These are phyloP conservation scores for Diaporthe longicolla DNA, from an alignment of 2,329 filamentous ascomycete genomes.

Conservation along the genomic window DNA sequence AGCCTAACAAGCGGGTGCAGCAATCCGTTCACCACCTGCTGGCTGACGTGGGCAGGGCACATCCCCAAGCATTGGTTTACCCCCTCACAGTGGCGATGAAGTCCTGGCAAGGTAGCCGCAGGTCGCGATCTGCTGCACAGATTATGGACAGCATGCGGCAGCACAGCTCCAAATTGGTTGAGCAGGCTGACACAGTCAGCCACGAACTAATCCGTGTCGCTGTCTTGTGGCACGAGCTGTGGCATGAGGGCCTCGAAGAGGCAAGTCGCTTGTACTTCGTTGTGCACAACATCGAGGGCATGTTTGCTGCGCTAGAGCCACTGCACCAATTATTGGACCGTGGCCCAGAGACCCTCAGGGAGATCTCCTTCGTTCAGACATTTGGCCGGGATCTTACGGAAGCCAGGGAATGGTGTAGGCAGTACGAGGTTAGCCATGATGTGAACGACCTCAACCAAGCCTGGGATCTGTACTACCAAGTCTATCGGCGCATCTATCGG, in stretches of 20 bases:
- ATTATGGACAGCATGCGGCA: constrained; percentile 99
- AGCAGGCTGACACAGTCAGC: constrained; percentile 95
- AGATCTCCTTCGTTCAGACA: constrained; percentile 97
- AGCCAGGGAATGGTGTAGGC: constrained; percentile 94
- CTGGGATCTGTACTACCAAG: constrained; percentile 99
- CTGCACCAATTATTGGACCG: constrained; percentile 92
- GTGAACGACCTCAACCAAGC: constrained; percentile 96
- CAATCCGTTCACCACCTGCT: constrained; percentile 93
- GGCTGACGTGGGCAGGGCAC: constrained; percentile 91
- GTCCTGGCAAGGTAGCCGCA: constrained; percentile 83
- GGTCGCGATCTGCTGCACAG: constrained; percentile 88
- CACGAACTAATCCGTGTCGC: constrained; percentile 97
- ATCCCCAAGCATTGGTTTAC: constrained; percentile 97
- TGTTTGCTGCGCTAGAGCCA: constrained; percentile 92
- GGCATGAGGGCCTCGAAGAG: constrained; percentile 98
- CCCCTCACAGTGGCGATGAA: constrained; percentile 99
- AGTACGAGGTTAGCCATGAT: constrained; percentile 90
- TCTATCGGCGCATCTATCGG: constrained; percentile 94
- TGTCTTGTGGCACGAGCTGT: constrained; percentile 98
- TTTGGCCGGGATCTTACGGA: constrained; percentile 97
- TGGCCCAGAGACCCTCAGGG: constrained; percentile 91
- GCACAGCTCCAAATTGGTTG: constrained; percentile 91
- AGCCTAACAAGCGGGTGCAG: constrained; percentile 90
- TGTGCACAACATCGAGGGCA: constrained; percentile 96
- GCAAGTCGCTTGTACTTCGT: constrained; percentile 97